A percentile compares a stretch with the other conserved stretches of the same genome.
These are phyloP conservation scores for Aspergillus quadricinctus DNA, from an alignment of 2,329 filamentous ascomycete genomes.

Conservation along the genomic window DNA sequence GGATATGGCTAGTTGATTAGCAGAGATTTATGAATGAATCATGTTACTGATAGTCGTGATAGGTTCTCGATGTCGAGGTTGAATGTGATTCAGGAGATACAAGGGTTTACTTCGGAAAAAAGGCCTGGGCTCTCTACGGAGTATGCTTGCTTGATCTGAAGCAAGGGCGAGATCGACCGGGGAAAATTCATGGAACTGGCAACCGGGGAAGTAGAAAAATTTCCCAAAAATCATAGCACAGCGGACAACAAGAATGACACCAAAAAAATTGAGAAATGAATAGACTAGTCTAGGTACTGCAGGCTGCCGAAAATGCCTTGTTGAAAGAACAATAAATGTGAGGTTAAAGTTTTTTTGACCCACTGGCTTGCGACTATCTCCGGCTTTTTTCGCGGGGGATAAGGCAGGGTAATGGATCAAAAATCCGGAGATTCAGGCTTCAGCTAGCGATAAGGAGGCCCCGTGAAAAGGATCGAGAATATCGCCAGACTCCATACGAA, in stretches of 20 bases:
- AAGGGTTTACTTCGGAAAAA: background rate
- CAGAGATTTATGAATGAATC: background rate
- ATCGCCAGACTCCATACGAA: background rate
- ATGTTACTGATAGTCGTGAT: background rate
- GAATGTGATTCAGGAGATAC: background rate
- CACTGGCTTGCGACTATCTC: slow-evolving; percentile 7
- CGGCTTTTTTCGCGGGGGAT: slow-evolving; percentile 25
- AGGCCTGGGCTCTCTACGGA: background rate
- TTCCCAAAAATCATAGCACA: background rate
- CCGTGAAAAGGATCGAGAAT: background rate
- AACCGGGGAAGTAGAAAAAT: background rate
- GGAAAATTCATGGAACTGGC: background rate
- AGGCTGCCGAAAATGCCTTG: background rate
- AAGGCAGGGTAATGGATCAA: slow-evolving; percentile 10
- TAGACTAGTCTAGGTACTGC: background rate
- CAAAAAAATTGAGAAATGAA: background rate
- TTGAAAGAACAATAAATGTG: background rate
- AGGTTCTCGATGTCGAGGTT: background rate
- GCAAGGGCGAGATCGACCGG: background rate
- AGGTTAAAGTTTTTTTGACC: background rate
- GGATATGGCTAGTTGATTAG: background rate
- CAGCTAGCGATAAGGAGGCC: slow-evolving; percentile 2
- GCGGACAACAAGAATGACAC: background rate
- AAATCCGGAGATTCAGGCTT: slow-evolving; percentile 15
- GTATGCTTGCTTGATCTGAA: background rate